Evolutionary conservation across 2,329 filamentous ascomycete genomes (phyloP), one percentile per base, ranked within the genome.

Genomic region (Cladorrhinum sp.): DNA sequence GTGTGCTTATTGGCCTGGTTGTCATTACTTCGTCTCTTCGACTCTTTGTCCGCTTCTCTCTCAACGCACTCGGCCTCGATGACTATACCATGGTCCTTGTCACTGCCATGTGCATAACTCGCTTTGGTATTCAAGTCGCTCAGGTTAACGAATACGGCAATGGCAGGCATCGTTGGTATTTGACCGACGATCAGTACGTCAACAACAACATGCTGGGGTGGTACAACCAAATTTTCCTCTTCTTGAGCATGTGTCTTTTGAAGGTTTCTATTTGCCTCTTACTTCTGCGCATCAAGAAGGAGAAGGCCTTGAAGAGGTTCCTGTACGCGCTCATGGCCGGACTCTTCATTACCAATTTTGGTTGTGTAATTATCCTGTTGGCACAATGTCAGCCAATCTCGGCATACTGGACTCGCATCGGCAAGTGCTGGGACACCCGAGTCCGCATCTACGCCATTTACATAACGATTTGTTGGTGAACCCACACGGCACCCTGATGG

Each of bases 241-340:
- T 78, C 60, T 66, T 69, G 10, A 72, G 71, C 45, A 72, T 78
- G 32, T 75, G 72, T 41, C 58, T 78, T 1, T 68, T 79, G 50
- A 79, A 79, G 59, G 68, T 74, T 25, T 78, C 75, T 2, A 78
- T 79, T 54, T 71, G 76, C 64, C 62, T 78, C 12, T 66, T 79
- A 8, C 65, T 78, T 1, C 64, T 78, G 3, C 73, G 76, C 13
- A 77, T 79, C 66, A 77, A 77, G 61, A 68, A 74, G 49, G 72
- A 73, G 2, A 69, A 52, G 53, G 51, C 55, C 41, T 63, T 77
- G 12, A 71, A 65, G 55, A 70, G 65, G 8, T 66, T 71, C 5
- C 64, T 77, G 1, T 76, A 69, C 62, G 59, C 27, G 1, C 63
- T 73, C n/a, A 74, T 74, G 65, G 60, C 66, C 0, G 73, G 73